phyloP scores from a whole-genome alignment of 495 filamentous ascomycete genomes.

The Penicillium tannophilum region DNA sequence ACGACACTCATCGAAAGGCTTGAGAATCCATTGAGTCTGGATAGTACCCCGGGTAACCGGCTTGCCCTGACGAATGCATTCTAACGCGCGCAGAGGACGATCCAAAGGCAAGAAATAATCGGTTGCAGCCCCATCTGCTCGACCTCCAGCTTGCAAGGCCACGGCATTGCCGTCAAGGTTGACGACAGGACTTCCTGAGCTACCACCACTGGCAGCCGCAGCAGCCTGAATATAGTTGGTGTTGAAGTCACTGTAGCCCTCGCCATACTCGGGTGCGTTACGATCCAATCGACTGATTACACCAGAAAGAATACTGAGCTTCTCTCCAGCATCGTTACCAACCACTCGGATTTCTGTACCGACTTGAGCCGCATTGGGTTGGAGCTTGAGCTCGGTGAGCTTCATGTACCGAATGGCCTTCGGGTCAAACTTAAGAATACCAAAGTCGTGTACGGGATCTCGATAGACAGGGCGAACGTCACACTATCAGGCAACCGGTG shows the following conservation, averaged over 20 bases:
- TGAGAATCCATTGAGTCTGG: constrained; percentile 94
- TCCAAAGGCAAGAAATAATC: constrained; percentile 98
- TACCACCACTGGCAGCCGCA: constrained; percentile 92
- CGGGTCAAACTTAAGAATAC: constrained; percentile 93
- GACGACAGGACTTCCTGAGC: constrained; percentile 95
- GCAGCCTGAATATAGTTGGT: constrained; percentile 99
- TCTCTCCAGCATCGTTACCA: constrained; percentile 98
- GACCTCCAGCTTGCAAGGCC: constrained; percentile 90
- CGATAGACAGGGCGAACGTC: constrained; percentile 98
- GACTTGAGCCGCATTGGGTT: constrained; percentile 87
- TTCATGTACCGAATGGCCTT: constrained; percentile 96
- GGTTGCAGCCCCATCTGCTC: constrained; percentile 91
- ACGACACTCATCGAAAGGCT: constrained; percentile 96
- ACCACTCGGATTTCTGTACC: constrained; percentile 95
- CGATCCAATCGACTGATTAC: constrained; percentile 95
- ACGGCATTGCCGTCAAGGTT: constrained; percentile 93
- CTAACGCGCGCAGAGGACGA: constrained; percentile 79
- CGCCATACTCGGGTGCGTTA: constrained; percentile 97
- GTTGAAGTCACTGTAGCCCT: constrained; percentile 99
- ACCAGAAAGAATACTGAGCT: constrained; percentile 95
- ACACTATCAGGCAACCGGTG: constrained; percentile 53
- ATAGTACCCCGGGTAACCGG: constrained; percentile 90
- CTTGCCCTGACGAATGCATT: constrained; percentile 75
- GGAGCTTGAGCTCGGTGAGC: constrained; percentile 72
- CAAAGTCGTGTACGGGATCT: constrained; percentile 98